Evolutionary conservation across 1,139 yeast genomes (phyloP).

Genomic region (Saccharomyces pastorianus): DNA sequence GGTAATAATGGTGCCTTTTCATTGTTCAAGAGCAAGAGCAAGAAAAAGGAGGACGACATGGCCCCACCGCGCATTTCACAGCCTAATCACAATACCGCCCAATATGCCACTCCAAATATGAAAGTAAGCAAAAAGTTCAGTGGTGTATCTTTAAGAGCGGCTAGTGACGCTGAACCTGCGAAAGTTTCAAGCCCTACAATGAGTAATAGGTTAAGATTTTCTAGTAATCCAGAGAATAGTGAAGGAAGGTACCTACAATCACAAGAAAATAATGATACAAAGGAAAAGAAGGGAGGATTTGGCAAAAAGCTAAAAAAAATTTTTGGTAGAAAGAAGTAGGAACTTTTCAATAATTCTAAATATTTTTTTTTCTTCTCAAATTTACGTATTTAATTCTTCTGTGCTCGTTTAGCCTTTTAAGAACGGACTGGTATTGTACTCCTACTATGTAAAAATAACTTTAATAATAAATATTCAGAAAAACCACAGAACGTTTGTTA

Average conservation of each 20-base stretch:
- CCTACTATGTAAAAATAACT: background rate
- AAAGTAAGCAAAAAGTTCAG: conserved; percentile 15
- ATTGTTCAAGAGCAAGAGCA: conserved; percentile 14
- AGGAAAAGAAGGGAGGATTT: conserved; percentile 43
- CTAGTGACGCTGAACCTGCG: conserved; percentile 12
- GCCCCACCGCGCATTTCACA: conserved; percentile 10
- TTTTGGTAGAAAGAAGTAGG: conserved; percentile 40
- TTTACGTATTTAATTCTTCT: background rate
- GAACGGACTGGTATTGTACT: background rate
- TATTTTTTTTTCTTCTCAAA: conserved; percentile 4
- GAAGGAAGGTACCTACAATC: conserved; percentile 5
- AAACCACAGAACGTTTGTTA: background rate
- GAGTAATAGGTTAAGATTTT: conserved; percentile 7
- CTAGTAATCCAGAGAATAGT: conserved; percentile 6
- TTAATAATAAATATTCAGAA: background rate
- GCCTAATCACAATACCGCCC: conserved; percentile 9
- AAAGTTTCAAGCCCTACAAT: conserved; percentile 4
- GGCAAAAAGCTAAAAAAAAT: conserved; percentile 50
- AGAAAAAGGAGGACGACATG: conserved; percentile 4
- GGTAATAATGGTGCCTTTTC: conserved; percentile 14
- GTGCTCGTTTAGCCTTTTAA: background rate
- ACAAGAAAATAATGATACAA: conserved; percentile 19
- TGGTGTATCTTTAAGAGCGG: conserved; percentile 17
- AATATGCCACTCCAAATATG: conserved; percentile 3
- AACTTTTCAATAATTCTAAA: background rate